Evolutionary conservation across 345 rosid genomes (phyloP).

Genomic region (Arabidopsis suecica): DNA sequence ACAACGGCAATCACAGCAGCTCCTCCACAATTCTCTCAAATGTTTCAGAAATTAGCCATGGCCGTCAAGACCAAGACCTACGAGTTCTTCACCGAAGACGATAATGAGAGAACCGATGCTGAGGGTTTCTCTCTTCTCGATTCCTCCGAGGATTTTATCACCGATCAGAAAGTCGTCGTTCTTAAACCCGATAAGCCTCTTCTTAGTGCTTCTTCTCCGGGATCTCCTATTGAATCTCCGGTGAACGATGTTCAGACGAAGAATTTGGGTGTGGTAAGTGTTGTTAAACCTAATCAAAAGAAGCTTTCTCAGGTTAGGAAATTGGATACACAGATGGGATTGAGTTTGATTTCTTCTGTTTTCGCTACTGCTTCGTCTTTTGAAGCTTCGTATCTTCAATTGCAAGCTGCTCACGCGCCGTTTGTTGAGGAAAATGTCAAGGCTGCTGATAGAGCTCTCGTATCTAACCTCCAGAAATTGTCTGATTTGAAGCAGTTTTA

Average conservation of each 20-base stretch:
- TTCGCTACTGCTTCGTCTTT: conserved; percentile 78
- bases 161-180: conserved; percentile 93
- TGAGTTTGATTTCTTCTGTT: conserved; percentile 68
- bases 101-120: conserved; percentile 36
- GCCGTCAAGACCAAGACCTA: conserved; percentile 90
- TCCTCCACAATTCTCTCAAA: conserved; percentile 78
- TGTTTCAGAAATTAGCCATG: conserved; percentile 94
- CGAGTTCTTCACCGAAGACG: conserved; percentile 88
- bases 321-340: conserved; percentile 52
- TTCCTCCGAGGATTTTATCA: conserved; percentile 86
- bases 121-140: conserved; percentile 74
- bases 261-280: neutral
- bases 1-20: conserved; percentile 43
- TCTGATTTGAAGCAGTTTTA: conserved; percentile 75
- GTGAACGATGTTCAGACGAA: conserved; percentile 20
- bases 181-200: conserved; percentile 75
- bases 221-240: conserved; percentile 35
- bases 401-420: conserved; percentile 86
- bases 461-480: conserved; percentile 67
- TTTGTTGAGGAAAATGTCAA: conserved; percentile 63
- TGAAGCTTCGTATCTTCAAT: conserved; percentile 87
- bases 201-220: conserved; percentile 27
- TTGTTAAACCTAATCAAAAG: conserved; percentile 25
- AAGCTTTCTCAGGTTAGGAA: conserved; percentile 46
- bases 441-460: conserved; percentile 78